phyloP scores from a whole-genome alignment of 2,329 filamentous ascomycete species.

The Helicocarpus griseus region DNA sequence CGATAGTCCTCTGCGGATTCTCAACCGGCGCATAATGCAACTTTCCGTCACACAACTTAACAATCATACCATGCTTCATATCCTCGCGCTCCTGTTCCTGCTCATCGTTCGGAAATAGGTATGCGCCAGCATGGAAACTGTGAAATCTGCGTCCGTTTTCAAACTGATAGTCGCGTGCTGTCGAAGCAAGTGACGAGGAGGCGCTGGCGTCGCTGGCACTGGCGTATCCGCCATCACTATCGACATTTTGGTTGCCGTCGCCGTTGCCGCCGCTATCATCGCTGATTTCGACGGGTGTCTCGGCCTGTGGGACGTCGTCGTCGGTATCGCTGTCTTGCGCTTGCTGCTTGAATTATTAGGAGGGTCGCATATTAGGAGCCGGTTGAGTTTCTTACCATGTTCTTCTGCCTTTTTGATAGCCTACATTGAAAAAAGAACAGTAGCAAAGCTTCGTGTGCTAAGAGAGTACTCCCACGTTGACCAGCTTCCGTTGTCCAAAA shows the following conservation, averaged over 20 bases:
- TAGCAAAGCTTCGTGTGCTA: too few relatives aligned
- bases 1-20: slow-evolving; percentile 33
- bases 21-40: slow-evolving; percentile 28
- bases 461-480: too few relatives aligned
- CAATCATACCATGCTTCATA: slow-evolving; percentile 3
- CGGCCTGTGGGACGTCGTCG: neutral
- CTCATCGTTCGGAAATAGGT: slow-evolving; percentile 2
- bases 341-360: too few relatives aligned
- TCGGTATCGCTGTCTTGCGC: too few relatives aligned
- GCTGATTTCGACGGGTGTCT: neutral
- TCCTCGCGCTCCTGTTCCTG: slow-evolving; percentile 2
- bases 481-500: too few relatives aligned
- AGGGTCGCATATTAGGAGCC: too few relatives aligned
- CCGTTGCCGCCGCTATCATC: neutral
- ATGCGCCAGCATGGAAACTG: neutral
- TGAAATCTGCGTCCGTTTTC: slow-evolving; percentile 1
- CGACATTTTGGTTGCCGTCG: neutral
- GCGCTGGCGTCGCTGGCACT: neutral
- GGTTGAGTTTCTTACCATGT: too few relatives aligned
- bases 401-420: too few relatives aligned
- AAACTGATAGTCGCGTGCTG: neutral
- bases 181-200: neutral
- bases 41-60: neutral
- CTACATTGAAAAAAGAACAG: too few relatives aligned
- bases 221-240: neutral